Evolutionary conservation across 352 stramenopile genomes (phyloP), one percentile per base, ranked within the genome.

Genomic region (Phytophthora melonis): DNA sequence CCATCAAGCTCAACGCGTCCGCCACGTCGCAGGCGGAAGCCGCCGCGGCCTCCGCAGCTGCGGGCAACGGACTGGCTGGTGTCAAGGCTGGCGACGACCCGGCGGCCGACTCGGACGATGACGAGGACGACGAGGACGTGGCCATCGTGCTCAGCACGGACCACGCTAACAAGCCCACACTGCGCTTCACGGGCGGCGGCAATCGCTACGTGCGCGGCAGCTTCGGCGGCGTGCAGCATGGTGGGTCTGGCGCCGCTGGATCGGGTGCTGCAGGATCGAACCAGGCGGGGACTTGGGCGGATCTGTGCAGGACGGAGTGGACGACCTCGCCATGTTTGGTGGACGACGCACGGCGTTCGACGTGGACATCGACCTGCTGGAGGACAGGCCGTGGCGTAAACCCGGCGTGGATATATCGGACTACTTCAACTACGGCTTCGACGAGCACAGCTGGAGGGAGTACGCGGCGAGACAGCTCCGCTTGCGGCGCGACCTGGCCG

Each of bases 391-490:
- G 11, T 98, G 93, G 93, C 87, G 93, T 9, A 95, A 97, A 64
- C 92, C 90, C 1, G 92, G 93, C 27, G 89, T 97, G 25, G 93
- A 98, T 80, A 97, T 98, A 65, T 96, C 89, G 18, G 93, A 98
- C 79, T 98, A 97, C 72, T 98, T 98, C 64, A 98, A 98, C 78
- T 98, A 98, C 65, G 93, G 93, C 14, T 98, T 98, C 73, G 93
- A 97, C 62, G 93, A 98, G 74, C 80, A 95, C 54, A 93, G 86
- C 59, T 81, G 72, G 63, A 74, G 92, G 74, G 89, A 95, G 30
- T 98, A 98, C 39, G 91, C 89, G 14, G 80, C 83, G 43, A 83
- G 87, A 23, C 92, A 98, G 60, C 72, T 97, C 30, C 79, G 81
- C 3, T 39, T 92, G 19, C 85, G 90, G 23, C 85, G 87, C 2